Evolutionary conservation across 495 filamentous ascomycete species (phyloP), one percentile per base, ranked within the genome.

Genomic region (Hypomontagnella submonticulosa): DNA sequence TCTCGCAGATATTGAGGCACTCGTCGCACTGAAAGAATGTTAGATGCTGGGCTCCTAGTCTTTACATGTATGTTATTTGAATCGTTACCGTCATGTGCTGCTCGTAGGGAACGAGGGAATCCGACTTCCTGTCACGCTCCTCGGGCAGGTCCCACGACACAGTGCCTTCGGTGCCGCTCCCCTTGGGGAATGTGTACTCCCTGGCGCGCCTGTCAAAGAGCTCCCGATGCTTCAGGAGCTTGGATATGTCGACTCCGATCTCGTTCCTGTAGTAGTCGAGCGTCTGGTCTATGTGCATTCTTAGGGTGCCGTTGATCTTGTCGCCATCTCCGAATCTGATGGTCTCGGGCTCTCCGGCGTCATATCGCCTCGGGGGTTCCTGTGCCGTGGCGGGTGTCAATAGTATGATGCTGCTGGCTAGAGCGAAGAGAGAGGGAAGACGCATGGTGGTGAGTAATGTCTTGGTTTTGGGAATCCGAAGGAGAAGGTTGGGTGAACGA

Each of bases 241-340:
- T 48, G 16, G 20, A 27, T 15, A 66, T 12, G 62, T 60, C 49
- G 55, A 60, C 55, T 12, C 55, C 55, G 0, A 65, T 12, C 41
- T 55, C 49, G 16, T 43, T 12, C 18, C 32, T 43, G 48, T 42
- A 18, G 27, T 55, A 55, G 4, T 32, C 13, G 48, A 40, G 18
- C 34, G 55, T 41, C 36, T 50, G 49, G 7, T 30, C n/a, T 4
- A 33, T 5, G 19, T 44, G 12, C 4, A 60, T 19, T n/a, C 12
- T 32, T 8, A 59, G 27, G 1, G 47, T 38, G 19, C 61, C 54
- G 48, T 36, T 75, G 68, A 63, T 33, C 9, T 37, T 38, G 2
- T 72, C 66, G 30, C 61, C 57, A 3, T 71, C 58, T 33, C 71
- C 70, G 20, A 73, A 51, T 1, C 70, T 73, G 61, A 74, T 71